Evolutionary conservation across 2,329 filamentous ascomycete genomes (phyloP), one percentile per base, ranked within the genome.

Genomic region (Cryphonectria parasitica): DNA sequence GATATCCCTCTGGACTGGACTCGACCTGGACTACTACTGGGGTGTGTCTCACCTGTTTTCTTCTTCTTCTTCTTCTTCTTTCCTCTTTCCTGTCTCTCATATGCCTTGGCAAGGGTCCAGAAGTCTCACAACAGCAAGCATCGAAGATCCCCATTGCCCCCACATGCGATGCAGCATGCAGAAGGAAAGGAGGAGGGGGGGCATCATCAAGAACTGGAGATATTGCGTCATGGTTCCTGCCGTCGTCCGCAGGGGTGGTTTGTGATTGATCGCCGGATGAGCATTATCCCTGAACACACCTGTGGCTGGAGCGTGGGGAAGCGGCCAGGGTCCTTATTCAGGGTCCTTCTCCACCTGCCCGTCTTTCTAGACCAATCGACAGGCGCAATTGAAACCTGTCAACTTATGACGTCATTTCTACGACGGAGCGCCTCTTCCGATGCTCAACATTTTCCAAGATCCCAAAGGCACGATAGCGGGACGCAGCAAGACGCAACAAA

Each of bases 271-370:
- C 41, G 10, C 11, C 25, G 28, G n/a, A 19, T 22, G 63, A 52
- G 25, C 63, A 49, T 43, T 28, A 64, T 52, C 63, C 63, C 49
- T 64, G 63, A 17, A 64, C 41, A 19, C 36, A 49, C 41, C 43
- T 64, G 39, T 64, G 41, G 63, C 63, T 64, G 22, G 63, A 64
- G 39, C 63, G 63, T 64, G 63, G 63, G 63, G 43, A 52, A 64
- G 43, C 25, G 19, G 43, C 41, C 63, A 64, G 63, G 63, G 41
- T 52, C 13, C 43, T 25, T 25, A 49, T 64, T 64, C 63, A 64
- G 63, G 63, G 63, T 64, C 63, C 63, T n/a, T 28, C 63, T 31
- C 63, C 63, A 64, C 43, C 43, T 19, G 31, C n/a, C 41, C 28
- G 15, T 25, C n/a, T 25, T 43, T 28, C 28, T n/a, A n/a, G 34